Evolutionary conservation across 768 basidiomycete species (phyloP), one percentile per base, ranked within the genome.

Genomic region (Boletus patriciae): DNA sequence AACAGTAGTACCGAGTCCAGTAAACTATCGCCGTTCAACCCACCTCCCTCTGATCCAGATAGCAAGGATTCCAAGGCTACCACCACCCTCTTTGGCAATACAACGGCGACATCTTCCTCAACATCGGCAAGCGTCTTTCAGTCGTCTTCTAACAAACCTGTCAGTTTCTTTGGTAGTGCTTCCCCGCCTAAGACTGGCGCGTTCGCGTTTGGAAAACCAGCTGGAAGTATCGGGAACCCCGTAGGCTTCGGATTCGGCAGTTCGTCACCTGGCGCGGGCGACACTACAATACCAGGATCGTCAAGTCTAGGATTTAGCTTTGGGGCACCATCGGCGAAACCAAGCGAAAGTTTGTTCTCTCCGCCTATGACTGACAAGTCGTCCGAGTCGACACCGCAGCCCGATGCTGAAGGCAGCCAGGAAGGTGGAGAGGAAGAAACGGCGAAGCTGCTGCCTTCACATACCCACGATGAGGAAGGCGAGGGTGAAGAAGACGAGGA

Each of bases 401-500:
- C 63, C 46, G 69, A 70, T 11, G 46, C 48, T 3, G 67, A 68
- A 46, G 47, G 51, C 19, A 62, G 52, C 6, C 65, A 66, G 29
- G 70, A 69, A 38, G 60, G 63, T 51, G 70, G 71, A 9, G 71
- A 72, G 13, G 74, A 73, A 3, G 74, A 72, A 18, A 33, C 34
- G 3, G 38, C 48, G 13, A 72, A 68, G 27, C 12, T 65, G 4
- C 27, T 70, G 3, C 62, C 68, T 19, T 62, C 57, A 11, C 61
- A 55, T n/a, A 70, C 73, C 52, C 83, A 87, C 59, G 88, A 89
- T 60, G 76, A 76, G 51, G 88, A 89, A 57, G 90, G 91, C 12
- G 86, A 86, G 63, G 91, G 91, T 29, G 91, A 93, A 72, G 88
- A 93, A 67, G 79, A 86, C 40, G 91, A 93, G 65, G 84, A 84